phyloP scores from a whole-genome alignment of 164 flowering plant species.

The Vitis vinifera region DNA sequence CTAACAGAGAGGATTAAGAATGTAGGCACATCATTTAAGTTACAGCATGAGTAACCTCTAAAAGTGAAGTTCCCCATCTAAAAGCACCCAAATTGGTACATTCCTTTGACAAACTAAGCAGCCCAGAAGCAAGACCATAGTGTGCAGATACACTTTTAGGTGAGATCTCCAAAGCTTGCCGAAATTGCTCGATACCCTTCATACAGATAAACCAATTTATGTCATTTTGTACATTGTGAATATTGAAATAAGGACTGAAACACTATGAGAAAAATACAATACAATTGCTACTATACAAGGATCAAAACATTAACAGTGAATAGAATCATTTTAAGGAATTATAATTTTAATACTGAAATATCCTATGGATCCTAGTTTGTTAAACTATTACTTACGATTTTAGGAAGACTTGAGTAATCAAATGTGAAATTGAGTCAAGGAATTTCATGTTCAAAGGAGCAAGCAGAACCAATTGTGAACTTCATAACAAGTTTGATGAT shows the following conservation, averaged over 20 bases:
- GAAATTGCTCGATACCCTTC: constrained; percentile 86
- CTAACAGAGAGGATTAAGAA: background rate
- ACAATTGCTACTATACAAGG: background rate
- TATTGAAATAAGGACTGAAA: background rate
- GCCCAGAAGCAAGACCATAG: constrained; percentile 88
- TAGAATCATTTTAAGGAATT: too few species aligned
- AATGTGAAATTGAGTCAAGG: too few species aligned
- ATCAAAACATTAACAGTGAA: background rate
- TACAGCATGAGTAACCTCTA: constrained; percentile 54
- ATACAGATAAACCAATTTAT: constrained; percentile 14
- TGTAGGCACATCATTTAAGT: background rate
- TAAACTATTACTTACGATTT: too few species aligned
- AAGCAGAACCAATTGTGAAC: too few species aligned
- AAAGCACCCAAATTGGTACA: constrained; percentile 71
- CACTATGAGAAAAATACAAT: background rate
- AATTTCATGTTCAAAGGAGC: too few species aligned
- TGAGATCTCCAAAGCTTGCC: constrained; percentile 57
- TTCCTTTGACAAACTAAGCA: constrained; percentile 79
- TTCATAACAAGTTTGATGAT: too few species aligned
- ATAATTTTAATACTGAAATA: too few species aligned
- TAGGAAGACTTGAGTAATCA: too few species aligned
- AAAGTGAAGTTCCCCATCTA: constrained; percentile 80
- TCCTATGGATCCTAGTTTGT: too few species aligned
- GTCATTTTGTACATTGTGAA: background rate
- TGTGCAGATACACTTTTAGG: constrained; percentile 66